Evolutionary conservation across 2,329 filamentous ascomycete genomes (phyloP).

Genomic region (Phyllosticta ampelicida): DNA sequence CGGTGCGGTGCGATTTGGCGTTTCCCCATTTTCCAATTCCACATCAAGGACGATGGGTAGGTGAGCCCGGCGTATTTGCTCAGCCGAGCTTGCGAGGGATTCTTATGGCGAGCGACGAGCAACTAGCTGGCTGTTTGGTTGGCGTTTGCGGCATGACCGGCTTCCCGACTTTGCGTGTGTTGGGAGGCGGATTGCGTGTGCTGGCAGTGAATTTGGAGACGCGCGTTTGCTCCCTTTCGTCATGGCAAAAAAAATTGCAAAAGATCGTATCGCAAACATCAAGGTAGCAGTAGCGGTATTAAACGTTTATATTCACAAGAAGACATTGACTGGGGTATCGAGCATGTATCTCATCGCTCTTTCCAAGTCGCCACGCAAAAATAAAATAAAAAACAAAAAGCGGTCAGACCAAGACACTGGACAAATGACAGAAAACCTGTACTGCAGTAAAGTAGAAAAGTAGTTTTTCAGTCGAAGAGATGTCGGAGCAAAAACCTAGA

Average conservation of each 20-base stretch:
- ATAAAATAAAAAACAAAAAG: background rate
- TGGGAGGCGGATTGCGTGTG: background rate
- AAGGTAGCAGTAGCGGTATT: background rate
- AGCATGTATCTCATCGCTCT: background rate
- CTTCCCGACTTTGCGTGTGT: background rate
- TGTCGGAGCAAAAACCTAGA: background rate
- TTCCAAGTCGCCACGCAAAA: background rate
- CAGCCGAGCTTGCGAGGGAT: too few relatives aligned
- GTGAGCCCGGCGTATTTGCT: too few relatives aligned
- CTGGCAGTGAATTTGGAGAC: background rate
- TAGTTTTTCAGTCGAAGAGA: background rate
- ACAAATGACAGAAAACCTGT: background rate
- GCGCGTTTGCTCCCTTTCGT: background rate
- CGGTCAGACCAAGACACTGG: background rate
- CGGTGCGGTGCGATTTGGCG: too few relatives aligned
- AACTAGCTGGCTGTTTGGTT: background rate
- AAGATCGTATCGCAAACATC: background rate
- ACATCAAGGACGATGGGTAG: too few relatives aligned
- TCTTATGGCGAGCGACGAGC: too few relatives aligned
- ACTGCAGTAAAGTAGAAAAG: background rate
- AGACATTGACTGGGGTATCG: background rate
- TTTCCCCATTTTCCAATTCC: too few relatives aligned
- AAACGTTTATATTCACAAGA: background rate
- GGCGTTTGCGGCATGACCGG: background rate
- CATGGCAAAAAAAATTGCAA: background rate